A percentile compares a stretch with the other conserved stretches of the same genome.
phyloP scores from a whole-genome alignment of 306 rosid genomes.

The Quercus bicolor region DNA sequence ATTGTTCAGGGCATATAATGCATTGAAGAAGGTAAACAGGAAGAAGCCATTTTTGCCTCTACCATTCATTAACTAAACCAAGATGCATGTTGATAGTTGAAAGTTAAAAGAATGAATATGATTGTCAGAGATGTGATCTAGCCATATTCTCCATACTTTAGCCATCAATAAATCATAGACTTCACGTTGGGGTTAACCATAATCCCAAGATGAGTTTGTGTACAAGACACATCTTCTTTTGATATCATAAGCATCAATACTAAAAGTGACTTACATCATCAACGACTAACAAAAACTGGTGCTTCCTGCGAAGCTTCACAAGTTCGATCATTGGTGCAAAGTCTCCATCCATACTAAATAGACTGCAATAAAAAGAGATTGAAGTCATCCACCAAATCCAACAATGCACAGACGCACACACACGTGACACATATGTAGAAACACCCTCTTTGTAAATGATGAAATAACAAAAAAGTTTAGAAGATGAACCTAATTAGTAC shows the following conservation, averaged over 20 bases:
- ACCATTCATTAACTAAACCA: not conserved
- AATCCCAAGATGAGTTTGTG: not conserved
- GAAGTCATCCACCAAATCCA: slow-evolving; percentile 1
- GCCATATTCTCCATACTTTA: not conserved
- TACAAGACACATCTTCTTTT: slow-evolving; percentile 1
- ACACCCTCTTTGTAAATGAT: not conserved
- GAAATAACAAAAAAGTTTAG: not conserved
- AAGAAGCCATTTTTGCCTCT: slow-evolving; percentile 3
- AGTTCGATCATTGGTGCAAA: slow-evolving; percentile 81
- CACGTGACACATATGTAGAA: not conserved
- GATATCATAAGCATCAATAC: slow-evolving; percentile 18
- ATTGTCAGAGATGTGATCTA: not conserved
- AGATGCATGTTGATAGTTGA: not conserved
- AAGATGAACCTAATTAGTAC: not conserved
- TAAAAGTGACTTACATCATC: slow-evolving; percentile 72
- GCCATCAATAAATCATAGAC: not conserved
- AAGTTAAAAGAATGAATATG: not conserved
- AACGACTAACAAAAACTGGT: slow-evolving; percentile 73
- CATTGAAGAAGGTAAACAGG: not conserved
- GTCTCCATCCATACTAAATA: slow-evolving; percentile 99
- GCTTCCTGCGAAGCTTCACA: slow-evolving; percentile 67
- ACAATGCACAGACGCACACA: slow-evolving; percentile 11
- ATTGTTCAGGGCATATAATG: slow-evolving; percentile 15
- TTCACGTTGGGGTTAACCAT: not conserved
- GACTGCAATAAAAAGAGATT: slow-evolving; percentile 44